Conservation (phyloP, 352 stramenopile genomes). For the Pythium coloratum region DNA sequence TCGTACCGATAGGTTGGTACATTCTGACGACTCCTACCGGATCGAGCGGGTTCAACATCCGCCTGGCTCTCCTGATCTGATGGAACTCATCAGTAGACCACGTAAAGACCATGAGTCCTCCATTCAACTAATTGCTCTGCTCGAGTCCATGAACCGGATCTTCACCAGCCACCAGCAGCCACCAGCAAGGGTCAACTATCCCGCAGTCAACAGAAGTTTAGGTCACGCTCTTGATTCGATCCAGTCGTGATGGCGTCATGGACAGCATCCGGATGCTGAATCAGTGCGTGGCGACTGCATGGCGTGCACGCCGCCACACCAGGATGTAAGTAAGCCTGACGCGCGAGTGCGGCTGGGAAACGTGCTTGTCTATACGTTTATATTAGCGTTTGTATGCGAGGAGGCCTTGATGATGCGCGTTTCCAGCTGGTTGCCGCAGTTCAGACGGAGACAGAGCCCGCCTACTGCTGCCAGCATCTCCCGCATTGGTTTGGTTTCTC, state of each 20-base stretch:
- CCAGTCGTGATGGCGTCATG: background rate
- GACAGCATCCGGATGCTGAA: background rate
- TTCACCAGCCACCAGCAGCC: background rate
- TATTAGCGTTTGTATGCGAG: background rate
- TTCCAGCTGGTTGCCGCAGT: background rate
- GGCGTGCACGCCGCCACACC: background rate
- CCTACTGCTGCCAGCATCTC: background rate
- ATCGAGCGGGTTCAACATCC: background rate
- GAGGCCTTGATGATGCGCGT: background rate
- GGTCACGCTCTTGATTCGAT: background rate
- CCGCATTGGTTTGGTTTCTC: too few species aligned
- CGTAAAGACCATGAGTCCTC: background rate
- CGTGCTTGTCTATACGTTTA: background rate
- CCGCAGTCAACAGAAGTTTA: background rate
- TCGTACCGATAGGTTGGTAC: constrained; percentile 6
- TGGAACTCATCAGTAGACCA: background rate
- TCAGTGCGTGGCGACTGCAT: background rate
- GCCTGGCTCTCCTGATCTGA: background rate
- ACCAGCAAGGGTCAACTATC: background rate
- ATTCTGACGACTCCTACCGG: constrained; percentile 5
- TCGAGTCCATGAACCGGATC: background rate
- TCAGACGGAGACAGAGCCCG: background rate
- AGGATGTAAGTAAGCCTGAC: background rate
- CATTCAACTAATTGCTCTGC: background rate
- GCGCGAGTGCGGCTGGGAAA: background rate